Base-by-base conservation (phyloP, 306 rosid species). In the Rosa rugosa region DNA sequence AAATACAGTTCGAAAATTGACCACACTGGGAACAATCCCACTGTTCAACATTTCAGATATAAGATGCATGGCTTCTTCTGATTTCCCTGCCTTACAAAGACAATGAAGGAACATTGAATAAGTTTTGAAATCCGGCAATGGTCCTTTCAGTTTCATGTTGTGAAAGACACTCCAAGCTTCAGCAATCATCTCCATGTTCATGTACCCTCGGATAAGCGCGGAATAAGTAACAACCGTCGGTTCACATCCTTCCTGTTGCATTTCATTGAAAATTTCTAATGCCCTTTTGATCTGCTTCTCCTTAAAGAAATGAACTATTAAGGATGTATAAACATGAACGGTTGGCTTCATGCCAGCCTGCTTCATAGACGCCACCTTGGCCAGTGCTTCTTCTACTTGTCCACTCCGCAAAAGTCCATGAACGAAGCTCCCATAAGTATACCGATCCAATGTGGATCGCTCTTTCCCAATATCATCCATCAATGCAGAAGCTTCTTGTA, bases 261-360 rank as follows among this genome's bases (percentile, higher is more conserved):
- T 91, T 70, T 90, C 87, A 75, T 81, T 75, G 75, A 89, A 80
- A 72, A 67, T 60, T 82, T 87, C 86, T 53, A 85, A 67, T 54
- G 92, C 97, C 57, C 85, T 92, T 82, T 74, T 87, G 3, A 83
- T 77, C 64, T 79, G 88, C 59, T 92, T 90, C 90, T 86, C 94
- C 77, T 74, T 89, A 44, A 88, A 82, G 87, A 77, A 92, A 81
- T 89, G 89, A 79, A 91, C 92, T 38, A 95, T 77, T 23, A 92
- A 69, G 4, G 99, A 92, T 6, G 97, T 95, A 80, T 88, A 92
- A 59, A 92, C 94, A 73, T 95, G 99, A 78, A 92, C 80, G 0
- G 93, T 86, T 25, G 88, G 95, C 62, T 71, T 80, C 57, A 85
- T 75, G 1, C 98, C 97, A 1, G 81, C 83, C 38, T 82, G 82